Percentiles rank a stretch among this genome's conserved stretches.
These are phyloP conservation scores for Nannochloris sp. DNA, from an alignment of 139 green algal genomes.

Conservation along the genomic window DNA sequence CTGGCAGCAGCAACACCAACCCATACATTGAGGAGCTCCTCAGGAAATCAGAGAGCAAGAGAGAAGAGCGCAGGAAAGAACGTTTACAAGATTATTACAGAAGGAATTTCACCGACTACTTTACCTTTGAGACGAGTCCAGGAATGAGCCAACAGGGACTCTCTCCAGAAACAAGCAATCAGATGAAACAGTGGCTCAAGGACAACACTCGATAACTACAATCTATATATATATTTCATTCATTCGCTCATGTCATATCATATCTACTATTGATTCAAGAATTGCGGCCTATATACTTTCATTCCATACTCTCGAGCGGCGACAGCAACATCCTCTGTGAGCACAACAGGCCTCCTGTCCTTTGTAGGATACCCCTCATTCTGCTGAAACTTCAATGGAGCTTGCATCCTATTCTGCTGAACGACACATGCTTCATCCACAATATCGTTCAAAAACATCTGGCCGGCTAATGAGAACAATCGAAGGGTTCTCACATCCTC, in stretches of 20 bases:
- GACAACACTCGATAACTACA: background rate
- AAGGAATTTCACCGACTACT: slow-evolving; percentile 18
- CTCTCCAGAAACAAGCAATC: background rate
- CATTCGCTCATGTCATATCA: no score
- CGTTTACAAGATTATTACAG: slow-evolving; percentile 33
- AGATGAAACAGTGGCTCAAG: slow-evolving; percentile 17
- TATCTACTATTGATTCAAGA: slow-evolving; percentile 6
- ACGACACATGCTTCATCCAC: slow-evolving; percentile 30
- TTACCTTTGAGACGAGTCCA: slow-evolving; percentile 4
- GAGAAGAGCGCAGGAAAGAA: slow-evolving; percentile 20
- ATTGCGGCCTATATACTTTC: slow-evolving; percentile 20
- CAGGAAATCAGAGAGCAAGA: slow-evolving; percentile 29
- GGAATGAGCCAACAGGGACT: slow-evolving; percentile 4
- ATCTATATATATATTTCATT: no score
- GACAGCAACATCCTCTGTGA: slow-evolving; percentile 32
- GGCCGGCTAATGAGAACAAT: slow-evolving; percentile 40
- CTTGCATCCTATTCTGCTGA: slow-evolving; percentile 19
- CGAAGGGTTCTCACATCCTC: slow-evolving; percentile 28
- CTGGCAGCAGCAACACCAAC: background rate
- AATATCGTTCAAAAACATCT: slow-evolving; percentile 28
- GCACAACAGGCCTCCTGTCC: slow-evolving; percentile 29
- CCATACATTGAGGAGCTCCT: slow-evolving; percentile 29
- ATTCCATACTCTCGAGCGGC: slow-evolving; percentile 32
- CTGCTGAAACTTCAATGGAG: slow-evolving; percentile 16
- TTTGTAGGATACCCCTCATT: slow-evolving; percentile 21